Conservation (phyloP, 1,284 basidiomycete genomes). For the Phaffia rhodozyma region DNA sequence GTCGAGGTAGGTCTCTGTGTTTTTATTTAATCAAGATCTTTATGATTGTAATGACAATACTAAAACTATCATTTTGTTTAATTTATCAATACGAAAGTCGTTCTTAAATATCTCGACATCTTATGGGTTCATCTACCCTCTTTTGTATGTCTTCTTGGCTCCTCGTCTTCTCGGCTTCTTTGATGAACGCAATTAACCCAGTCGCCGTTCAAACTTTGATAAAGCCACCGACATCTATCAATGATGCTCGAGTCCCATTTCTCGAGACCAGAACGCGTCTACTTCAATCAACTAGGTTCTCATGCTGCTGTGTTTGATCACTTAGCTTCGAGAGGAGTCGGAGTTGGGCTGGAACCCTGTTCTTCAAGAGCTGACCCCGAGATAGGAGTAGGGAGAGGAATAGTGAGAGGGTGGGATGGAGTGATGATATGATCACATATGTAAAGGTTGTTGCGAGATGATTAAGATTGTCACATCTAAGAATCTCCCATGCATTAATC, state of each 20-base stretch:
- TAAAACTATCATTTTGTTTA: not conserved
- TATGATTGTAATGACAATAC: not conserved
- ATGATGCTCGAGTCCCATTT: constrained; percentile 47
- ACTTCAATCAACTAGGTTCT: constrained; percentile 42
- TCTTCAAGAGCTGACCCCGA: too few relatives aligned
- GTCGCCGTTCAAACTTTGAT: constrained; percentile 24
- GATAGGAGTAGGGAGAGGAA: too few relatives aligned
- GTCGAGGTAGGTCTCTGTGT: constrained; percentile 31
- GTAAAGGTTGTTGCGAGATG: too few relatives aligned
- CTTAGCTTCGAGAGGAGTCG: constrained; percentile 34
- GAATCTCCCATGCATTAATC: too few relatives aligned
- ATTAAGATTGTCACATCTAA: too few relatives aligned
- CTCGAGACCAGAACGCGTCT: constrained; percentile 38
- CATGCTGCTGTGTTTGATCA: constrained; percentile 42
- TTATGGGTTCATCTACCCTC: constrained; percentile 41
- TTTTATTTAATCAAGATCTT: not conserved
- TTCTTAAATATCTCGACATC: constrained; percentile 40
- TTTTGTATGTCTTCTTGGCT: constrained; percentile 31
- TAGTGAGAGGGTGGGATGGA: too few relatives aligned
- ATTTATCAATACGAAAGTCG: too few relatives aligned
- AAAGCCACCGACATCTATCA: constrained; percentile 39
- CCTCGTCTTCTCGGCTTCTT: constrained; percentile 19
- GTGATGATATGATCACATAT: too few relatives aligned
- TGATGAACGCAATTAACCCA: constrained; percentile 13
- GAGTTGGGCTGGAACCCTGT: constrained; percentile 16